Evolutionary conservation across 768 basidiomycete genomes (phyloP).

Genomic region (Termitomyces sp.): DNA sequence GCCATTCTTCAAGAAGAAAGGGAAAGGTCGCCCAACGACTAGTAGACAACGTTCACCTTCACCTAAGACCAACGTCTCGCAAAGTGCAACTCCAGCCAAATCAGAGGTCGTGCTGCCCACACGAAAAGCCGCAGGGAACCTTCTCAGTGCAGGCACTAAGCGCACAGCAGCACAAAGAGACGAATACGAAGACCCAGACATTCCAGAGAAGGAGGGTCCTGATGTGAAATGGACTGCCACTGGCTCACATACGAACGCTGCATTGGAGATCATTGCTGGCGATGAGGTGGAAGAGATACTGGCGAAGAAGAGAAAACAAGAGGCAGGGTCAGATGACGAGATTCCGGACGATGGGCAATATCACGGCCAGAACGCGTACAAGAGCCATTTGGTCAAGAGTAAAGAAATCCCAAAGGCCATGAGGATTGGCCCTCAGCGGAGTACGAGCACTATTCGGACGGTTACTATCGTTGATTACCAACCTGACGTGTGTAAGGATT

Average conservation of each 20-base stretch:
- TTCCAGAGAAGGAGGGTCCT: constrained; percentile 53
- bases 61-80: constrained; percentile 26
- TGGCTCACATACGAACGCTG: constrained; percentile 69
- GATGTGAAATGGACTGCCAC: constrained; percentile 76
- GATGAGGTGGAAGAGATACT: constrained; percentile 77
- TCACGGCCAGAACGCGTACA: constrained; percentile 78
- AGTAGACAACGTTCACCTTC: constrained; percentile 71
- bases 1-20: constrained; percentile 84
- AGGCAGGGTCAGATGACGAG: constrained; percentile 45
- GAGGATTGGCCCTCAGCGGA: constrained; percentile 77
- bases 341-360: constrained; percentile 83
- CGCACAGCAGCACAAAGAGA: constrained; percentile 59
- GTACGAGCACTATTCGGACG: constrained; percentile 78
- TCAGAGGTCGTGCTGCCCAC: constrained; percentile 77
- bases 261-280: constrained; percentile 72
- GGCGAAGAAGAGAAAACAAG: constrained; percentile 60
- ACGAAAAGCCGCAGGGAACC: constrained; percentile 59
- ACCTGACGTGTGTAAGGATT: constrained; percentile 99
- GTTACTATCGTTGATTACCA: constrained; percentile 97
- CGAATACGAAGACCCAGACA: constrained; percentile 41
- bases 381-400: constrained; percentile 73
- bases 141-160: constrained; percentile 55
- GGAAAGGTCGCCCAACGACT: constrained; percentile 72
- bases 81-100: constrained; percentile 32
- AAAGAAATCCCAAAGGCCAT: constrained; percentile 85